Conservation (phyloP, 2,329 filamentous ascomycete species). For the Ophiostoma perfectum region DNA sequence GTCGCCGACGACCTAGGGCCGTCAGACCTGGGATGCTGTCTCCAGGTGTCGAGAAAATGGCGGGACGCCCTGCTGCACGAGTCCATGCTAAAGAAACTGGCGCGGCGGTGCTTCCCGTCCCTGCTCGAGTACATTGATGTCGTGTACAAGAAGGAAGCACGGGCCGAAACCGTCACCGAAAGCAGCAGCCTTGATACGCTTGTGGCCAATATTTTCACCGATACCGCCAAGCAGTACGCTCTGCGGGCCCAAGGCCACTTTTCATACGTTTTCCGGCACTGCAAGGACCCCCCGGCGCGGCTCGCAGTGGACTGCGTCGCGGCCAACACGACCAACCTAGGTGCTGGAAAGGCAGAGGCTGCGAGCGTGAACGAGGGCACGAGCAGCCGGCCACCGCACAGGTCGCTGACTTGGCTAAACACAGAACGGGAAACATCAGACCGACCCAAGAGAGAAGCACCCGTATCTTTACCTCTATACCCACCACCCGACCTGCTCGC, state of each 20-base stretch:
- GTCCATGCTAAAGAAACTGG: conserved; percentile 12
- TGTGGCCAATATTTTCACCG: conserved; percentile 15
- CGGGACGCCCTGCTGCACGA: conserved; percentile 17
- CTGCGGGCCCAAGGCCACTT: conserved; percentile 20
- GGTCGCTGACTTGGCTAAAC: not conserved
- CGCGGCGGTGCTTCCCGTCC: conserved; percentile 23
- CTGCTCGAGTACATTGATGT: conserved; percentile 20
- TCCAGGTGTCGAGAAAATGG: conserved; percentile 26
- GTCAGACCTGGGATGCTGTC: conserved; percentile 24
- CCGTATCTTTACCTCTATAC: not conserved
- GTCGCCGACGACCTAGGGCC: conserved; percentile 22
- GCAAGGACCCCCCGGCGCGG: conserved; percentile 11
- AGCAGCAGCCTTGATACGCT: not conserved
- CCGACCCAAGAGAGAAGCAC: not conserved
- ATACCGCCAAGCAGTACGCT: conserved; percentile 18
- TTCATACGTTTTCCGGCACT: conserved; percentile 20
- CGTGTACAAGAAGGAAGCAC: not conserved
- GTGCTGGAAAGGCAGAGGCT: not conserved
- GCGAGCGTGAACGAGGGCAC: not conserved
- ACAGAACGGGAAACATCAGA: not conserved
- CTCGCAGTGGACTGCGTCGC: not conserved
- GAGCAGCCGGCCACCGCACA: not conserved
- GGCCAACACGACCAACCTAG: not conserved
- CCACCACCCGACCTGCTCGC: not conserved
- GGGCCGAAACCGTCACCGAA: not conserved